phyloP scores from a whole-genome alignment of 257 asterid species.

The Fraxinus quadrangulata region DNA sequence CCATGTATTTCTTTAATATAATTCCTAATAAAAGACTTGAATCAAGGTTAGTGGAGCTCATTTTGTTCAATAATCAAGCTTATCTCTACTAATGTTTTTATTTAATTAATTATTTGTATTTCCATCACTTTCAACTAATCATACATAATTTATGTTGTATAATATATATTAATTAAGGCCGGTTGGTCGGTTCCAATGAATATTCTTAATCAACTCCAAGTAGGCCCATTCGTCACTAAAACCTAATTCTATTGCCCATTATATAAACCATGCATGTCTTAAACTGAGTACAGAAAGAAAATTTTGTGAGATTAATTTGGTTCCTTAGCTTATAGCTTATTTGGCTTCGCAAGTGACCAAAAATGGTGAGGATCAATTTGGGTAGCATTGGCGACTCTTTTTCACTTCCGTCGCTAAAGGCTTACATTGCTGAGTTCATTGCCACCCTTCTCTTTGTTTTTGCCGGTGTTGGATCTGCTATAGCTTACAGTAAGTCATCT shows the following conservation, averaged over 20 bases:
- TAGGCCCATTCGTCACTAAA: constrained; percentile 55
- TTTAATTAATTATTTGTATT: background rate
- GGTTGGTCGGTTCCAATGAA: constrained; percentile 67
- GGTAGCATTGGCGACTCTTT: constrained; percentile 75
- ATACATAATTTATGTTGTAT: background rate
- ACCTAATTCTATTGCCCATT: constrained; percentile 31
- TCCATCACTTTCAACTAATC: too few relatives aligned
- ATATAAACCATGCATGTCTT: constrained; percentile 35
- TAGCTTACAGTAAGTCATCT: constrained; percentile 55
- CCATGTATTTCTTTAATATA: background rate
- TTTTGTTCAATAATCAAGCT: background rate
- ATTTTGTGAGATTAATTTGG: background rate
- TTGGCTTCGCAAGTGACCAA: background rate
- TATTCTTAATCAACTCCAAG: constrained; percentile 24
- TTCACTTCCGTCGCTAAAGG: constrained; percentile 47
- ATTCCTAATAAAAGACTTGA: background rate
- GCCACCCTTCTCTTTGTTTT: constrained; percentile 74
- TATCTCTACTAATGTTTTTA: background rate
- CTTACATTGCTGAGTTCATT: constrained; percentile 63
- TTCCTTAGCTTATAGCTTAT: background rate
- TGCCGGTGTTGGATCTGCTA: constrained; percentile 89
- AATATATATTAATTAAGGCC: constrained; percentile 30
- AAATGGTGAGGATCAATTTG: constrained; percentile 67
- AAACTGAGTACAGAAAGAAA: constrained; percentile 17
- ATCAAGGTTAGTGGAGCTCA: background rate